Conservation (phyloP, 148 eudicot species). For the Vaccinium vitisidaea region DNA sequence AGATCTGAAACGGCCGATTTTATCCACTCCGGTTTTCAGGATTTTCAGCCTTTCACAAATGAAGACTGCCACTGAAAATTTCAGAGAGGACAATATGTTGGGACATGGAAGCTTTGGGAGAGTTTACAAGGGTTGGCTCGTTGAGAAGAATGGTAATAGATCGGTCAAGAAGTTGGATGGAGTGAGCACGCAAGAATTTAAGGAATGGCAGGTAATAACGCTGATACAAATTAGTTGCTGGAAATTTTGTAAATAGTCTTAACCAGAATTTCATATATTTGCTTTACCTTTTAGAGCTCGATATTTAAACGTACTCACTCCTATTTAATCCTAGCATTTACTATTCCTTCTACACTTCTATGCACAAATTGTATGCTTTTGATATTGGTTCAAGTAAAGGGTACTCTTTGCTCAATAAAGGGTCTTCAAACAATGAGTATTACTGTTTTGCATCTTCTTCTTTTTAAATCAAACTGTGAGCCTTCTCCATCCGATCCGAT, state of each 20-base stretch:
- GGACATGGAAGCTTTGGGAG: conserved; percentile 86
- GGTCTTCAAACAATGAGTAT: not conserved
- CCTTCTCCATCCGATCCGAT: no score
- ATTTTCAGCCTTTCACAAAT: conserved; percentile 53
- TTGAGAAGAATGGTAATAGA: conserved; percentile 39
- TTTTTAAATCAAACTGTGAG: not conserved
- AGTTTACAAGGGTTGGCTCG: conserved; percentile 83
- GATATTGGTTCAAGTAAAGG: not conserved
- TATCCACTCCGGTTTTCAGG: conserved; percentile 49
- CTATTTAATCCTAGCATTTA: not conserved
- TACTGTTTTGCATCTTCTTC: not conserved
- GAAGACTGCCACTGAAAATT: conserved; percentile 55
- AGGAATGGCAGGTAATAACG: conserved; percentile 77
- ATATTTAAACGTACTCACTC: not conserved
- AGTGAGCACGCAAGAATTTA: conserved; percentile 71
- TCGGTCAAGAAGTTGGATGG: conserved; percentile 68
- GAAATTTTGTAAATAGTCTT: not conserved
- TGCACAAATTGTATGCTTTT: no score
- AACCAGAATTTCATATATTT: not conserved
- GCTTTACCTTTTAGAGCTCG: not conserved
- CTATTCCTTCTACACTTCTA: not conserved
- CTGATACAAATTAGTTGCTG: not conserved
- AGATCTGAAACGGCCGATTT: conserved; percentile 41
- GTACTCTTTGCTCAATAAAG: not conserved
- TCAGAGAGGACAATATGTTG: conserved; percentile 51